phyloP scores from a whole-genome alignment of 1,139 yeast genomes.

The Pichia sp. region DNA sequence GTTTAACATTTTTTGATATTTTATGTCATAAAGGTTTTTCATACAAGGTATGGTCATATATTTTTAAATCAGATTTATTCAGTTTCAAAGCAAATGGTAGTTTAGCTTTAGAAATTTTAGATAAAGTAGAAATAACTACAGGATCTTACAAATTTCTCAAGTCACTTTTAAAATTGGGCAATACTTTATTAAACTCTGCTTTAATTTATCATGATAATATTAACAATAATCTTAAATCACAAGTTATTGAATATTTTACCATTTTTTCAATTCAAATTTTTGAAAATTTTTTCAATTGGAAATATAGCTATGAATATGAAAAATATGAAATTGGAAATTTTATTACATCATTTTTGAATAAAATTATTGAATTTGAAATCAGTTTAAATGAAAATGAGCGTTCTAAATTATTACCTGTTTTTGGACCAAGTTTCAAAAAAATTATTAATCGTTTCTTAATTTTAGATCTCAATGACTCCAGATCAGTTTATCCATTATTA shows the following conservation, averaged over 20 bases:
- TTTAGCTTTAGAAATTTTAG: conserved; percentile 53
- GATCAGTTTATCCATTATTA: conserved; percentile 55
- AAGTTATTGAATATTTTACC: conserved; percentile 50
- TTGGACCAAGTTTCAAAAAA: conserved; percentile 44
- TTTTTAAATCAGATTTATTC: conserved; percentile 60
- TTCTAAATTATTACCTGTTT: conserved; percentile 37
- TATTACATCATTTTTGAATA: conserved; percentile 50
- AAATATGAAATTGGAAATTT: conserved; percentile 57
- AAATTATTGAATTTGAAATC: conserved; percentile 49
- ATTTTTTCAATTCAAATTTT: conserved; percentile 58
- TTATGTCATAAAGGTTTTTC: conserved; percentile 45
- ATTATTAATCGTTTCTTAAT: conserved; percentile 55
- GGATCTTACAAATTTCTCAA: conserved; percentile 65
- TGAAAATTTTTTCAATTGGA: conserved; percentile 72
- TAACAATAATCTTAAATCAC: conserved; percentile 43
- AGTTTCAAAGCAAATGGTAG: conserved; percentile 69
- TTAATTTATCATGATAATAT: conserved; percentile 33
- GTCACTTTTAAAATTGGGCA: conserved; percentile 49
- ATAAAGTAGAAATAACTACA: conserved; percentile 65
- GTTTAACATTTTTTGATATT: conserved; percentile 47
- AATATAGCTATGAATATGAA: conserved; percentile 50
- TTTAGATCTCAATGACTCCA: conserved; percentile 42
- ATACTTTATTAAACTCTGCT: conserved; percentile 49
- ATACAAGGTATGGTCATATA: conserved; percentile 71
- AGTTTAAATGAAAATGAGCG: conserved; percentile 37